These are phyloP conservation scores for Trichosporon inkin DNA, from an alignment of 1,284 basidiomycete species.

Conservation along the genomic window DNA sequence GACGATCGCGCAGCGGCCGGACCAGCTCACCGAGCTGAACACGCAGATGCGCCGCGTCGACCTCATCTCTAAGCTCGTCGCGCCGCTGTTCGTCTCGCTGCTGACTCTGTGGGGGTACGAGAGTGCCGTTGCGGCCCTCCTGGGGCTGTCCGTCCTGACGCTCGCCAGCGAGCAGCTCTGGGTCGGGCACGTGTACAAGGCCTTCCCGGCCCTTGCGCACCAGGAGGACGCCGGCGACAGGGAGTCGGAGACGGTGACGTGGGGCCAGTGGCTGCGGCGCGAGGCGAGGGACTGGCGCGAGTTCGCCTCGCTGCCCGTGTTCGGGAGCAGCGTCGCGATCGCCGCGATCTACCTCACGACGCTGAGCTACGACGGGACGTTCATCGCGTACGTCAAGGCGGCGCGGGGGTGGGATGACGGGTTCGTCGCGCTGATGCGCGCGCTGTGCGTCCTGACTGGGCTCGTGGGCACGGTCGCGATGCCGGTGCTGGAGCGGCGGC, in stretches of 20 bases:
- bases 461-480: slow-evolving; percentile 52
- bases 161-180: slow-evolving; percentile 43
- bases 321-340: slow-evolving; percentile 46
- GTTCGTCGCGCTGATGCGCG: slow-evolving; percentile 52
- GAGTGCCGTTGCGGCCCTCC: slow-evolving; percentile 32
- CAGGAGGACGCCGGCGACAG: neutral
- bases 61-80: slow-evolving; percentile 51
- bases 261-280: slow-evolving; percentile 13
- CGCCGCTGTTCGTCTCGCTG: slow-evolving; percentile 54
- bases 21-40: slow-evolving; percentile 42
- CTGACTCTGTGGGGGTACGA: slow-evolving; percentile 42
- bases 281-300: slow-evolving; percentile 49
- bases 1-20: slow-evolving; percentile 42
- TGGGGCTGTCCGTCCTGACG: slow-evolving; percentile 33
- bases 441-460: slow-evolving; percentile 31
- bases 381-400: slow-evolving; percentile 44
- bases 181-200: slow-evolving; percentile 47
- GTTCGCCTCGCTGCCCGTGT: slow-evolving; percentile 51
- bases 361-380: slow-evolving; percentile 49
- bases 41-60: slow-evolving; percentile 52
- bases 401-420: slow-evolving; percentile 43
- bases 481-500: slow-evolving; percentile 48
- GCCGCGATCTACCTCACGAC: slow-evolving; percentile 54
- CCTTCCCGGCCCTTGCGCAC: slow-evolving; percentile 37
- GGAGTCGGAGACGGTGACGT: neutral